A percentile compares a stretch with the other conserved stretches of the same genome.
phyloP scores from a whole-genome alignment of 139 green algal genomes.

The Chlamydomonas applanata region DNA sequence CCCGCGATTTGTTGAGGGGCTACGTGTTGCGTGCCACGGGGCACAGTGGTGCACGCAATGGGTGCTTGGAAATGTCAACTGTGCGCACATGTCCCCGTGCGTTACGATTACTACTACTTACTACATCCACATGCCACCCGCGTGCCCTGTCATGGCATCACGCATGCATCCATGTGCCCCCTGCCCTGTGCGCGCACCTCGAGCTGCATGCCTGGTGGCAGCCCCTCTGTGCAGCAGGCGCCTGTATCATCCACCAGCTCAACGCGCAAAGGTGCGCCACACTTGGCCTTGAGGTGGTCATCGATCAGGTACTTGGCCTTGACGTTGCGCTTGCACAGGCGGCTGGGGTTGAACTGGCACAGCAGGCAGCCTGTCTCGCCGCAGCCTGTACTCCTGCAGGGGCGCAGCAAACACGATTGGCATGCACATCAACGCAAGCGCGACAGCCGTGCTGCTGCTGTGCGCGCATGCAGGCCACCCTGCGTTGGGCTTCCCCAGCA shows the following conservation, averaged over 20 bases:
- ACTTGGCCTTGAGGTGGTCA: conserved; percentile 61
- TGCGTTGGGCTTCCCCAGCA: too few species aligned
- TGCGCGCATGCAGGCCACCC: too few species aligned
- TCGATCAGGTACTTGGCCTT: conserved; percentile 69
- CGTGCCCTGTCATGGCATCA: neutral
- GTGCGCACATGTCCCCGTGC: too few species aligned
- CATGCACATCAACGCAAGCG: neutral
- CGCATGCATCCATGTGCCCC: neutral
- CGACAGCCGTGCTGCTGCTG: too few species aligned
- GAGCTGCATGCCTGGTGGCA: conserved; percentile 44
- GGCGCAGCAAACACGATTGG: too few species aligned
- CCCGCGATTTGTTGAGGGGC: too few species aligned
- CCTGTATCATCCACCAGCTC: conserved; percentile 50
- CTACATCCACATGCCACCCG: too few species aligned
- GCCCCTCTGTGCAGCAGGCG: conserved; percentile 40
- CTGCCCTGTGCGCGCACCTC: conserved; percentile 29
- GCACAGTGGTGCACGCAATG: too few species aligned
- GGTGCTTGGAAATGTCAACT: too few species aligned
- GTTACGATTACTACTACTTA: too few species aligned
- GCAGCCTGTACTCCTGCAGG: conserved; percentile 53
- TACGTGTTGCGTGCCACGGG: too few species aligned
- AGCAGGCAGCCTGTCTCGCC: conserved; percentile 48
- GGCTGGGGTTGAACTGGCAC: conserved; percentile 64
- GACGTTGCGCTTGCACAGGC: conserved; percentile 63
- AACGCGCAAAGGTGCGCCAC: conserved; percentile 47